Percentiles rank a stretch among this genome's conserved stretches.
Evolutionary conservation across 1,284 basidiomycete species (phyloP).

Genomic region (Moesziomyces globuligerus): DNA sequence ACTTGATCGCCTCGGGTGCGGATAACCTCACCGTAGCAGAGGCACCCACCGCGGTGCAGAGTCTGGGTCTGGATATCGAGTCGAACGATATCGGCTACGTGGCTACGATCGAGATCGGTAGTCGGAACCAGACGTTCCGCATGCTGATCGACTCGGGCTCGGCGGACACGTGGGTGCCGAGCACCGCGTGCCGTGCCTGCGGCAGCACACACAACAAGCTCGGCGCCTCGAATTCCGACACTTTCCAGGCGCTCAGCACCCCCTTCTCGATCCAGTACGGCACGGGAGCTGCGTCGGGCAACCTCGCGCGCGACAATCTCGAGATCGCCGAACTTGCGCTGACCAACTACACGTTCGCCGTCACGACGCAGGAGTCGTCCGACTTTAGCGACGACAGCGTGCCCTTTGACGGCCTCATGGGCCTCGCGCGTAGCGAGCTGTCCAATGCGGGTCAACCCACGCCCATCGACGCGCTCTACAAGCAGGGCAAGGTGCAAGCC

Average conservation of each 20-base stretch:
- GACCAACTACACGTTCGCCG: constrained; percentile 77
- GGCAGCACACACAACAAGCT: constrained; percentile 73
- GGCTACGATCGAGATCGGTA: constrained; percentile 80
- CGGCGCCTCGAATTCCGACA: constrained; percentile 74
- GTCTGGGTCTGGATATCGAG: constrained; percentile 80
- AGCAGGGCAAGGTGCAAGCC: constrained; percentile 73
- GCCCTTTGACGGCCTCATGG: constrained; percentile 85
- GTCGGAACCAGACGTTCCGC: constrained; percentile 77
- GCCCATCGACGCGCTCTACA: constrained; percentile 78
- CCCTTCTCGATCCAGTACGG: constrained; percentile 80
- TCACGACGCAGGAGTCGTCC: constrained; percentile 74
- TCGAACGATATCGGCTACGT: constrained; percentile 74
- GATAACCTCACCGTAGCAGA: constrained; percentile 44
- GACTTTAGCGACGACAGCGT: constrained; percentile 71
- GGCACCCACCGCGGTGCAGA: constrained; percentile 71
- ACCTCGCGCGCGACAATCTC: constrained; percentile 77
- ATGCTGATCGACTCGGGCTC: constrained; percentile 82
- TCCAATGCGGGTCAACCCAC: constrained; percentile 77
- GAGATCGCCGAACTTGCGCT: constrained; percentile 76
- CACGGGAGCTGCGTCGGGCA: constrained; percentile 76
- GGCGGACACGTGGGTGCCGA: constrained; percentile 78
- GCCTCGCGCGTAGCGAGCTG: constrained; percentile 70
- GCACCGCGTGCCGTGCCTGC: constrained; percentile 49
- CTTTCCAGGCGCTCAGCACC: constrained; percentile 72
- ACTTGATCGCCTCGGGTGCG: constrained; percentile 29